Conservation (phyloP, 805 yeast species). For the Isabelozyma pseudorhagii region DNA sequence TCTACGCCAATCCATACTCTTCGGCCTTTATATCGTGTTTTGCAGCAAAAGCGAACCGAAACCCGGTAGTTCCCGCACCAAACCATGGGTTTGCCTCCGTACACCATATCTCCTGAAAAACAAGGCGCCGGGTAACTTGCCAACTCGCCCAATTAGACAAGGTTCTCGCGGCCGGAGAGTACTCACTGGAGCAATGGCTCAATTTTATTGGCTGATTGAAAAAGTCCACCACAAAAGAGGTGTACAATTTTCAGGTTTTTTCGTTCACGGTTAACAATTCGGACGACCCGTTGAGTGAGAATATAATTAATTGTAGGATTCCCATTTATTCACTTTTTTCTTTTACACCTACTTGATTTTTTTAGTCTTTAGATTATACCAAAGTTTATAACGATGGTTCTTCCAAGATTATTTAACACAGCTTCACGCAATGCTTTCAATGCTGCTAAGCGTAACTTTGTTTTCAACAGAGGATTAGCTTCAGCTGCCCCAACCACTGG, state of each 20-base stretch:
- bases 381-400: conserved; percentile 46
- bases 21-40: no score
- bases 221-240: conserved; percentile 1
- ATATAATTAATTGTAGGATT: conserved; percentile 1
- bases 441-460: conserved; percentile 80
- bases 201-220: conserved; percentile 17
- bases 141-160: conserved; percentile 20
- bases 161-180: conserved; percentile 16
- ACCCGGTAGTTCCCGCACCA: no score
- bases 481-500: conserved; percentile 74
- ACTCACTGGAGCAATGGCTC: conserved; percentile 9
- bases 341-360: conserved; percentile 2
- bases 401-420: conserved; percentile 50
- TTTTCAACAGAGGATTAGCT: conserved; percentile 74
- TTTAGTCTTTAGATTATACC: conserved; percentile 16
- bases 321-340: conserved; percentile 9
- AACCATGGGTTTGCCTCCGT: not conserved
- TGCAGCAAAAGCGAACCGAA: no score
- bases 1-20: not conserved
- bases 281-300: not conserved
- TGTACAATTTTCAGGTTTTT: not conserved
- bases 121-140: not conserved
- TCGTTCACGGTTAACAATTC: conserved; percentile 1
- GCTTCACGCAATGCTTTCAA: conserved; percentile 82
- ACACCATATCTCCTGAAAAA: not conserved